Base-by-base conservation (phyloP, 2,329 filamentous ascomycete genomes). In the Coniochaeta ligniaria region DNA sequence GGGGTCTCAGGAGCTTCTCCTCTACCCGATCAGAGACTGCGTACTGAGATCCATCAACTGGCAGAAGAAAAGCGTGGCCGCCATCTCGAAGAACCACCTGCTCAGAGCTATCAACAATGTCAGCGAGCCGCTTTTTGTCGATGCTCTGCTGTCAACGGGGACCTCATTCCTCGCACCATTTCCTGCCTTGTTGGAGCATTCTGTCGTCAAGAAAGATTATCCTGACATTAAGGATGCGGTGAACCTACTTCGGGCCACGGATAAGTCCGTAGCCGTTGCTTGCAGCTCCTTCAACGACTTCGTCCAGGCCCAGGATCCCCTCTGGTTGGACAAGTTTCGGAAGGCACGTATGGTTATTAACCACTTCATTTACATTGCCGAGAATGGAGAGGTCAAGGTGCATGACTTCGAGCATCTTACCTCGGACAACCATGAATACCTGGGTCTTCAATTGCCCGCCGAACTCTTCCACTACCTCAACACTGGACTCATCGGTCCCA, bases 401-500 rank as follows among this genome's bases (percentile, higher is more conserved):
- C 81, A 91, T 67, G 87, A 93, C 67, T 83, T 81, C 60, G 88
- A 91, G 8, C 81, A 85, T 60, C 83, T 92, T 22, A 93, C 95
- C 2, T 83, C 83, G 54, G 93, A 98, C 71, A 88, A 95, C 65
- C 91, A 96, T 70, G 88, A 94, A 69, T 93, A 97, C 70, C 85
- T 97, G 63, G 92, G 92, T n/a, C 85, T 96, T 62, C 89, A 93
- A 62, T 80, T 99, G 6, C 92, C 95, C 0, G 87, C 92, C 45
- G 95, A 99, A 74, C 80, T 98, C 20, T 93, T 94, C 72, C 90
- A 92, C 73, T 98, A 98, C 72, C 81, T 97, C 57, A 92, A 92
- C 61, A 87, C 84, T 58, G 95, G 92, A 36, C 78, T 97, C 50
- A 85, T 98, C 65, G 86, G 91, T 31, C 82, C 92, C 26, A 86